These are phyloP conservation scores for Neltuma alba DNA, from an alignment of 306 rosid genomes.

Conservation along the genomic window DNA sequence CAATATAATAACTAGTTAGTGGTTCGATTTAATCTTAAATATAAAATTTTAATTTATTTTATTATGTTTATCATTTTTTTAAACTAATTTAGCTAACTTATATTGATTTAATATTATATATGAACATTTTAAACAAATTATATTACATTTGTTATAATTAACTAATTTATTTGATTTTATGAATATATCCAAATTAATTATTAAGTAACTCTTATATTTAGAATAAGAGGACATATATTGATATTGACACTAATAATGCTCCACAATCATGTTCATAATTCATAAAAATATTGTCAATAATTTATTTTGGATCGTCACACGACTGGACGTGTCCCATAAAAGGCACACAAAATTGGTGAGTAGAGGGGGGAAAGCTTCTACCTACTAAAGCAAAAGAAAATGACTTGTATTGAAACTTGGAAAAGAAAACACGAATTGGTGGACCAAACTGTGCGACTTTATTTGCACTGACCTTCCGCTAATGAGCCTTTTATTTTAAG, in stretches of 20 bases:
- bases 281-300: neutral
- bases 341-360: neutral
- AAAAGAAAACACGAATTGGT: neutral
- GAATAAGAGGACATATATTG: too few relatives aligned
- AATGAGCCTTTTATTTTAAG: neutral
- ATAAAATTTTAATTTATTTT: too few relatives aligned
- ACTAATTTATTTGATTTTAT: too few relatives aligned
- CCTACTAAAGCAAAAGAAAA: conserved; percentile 30
- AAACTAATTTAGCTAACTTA: too few relatives aligned
- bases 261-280: neutral
- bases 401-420: conserved; percentile 9
- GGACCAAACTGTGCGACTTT: conserved; percentile 7
- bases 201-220: too few relatives aligned
- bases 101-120: too few relatives aligned
- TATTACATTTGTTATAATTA: too few relatives aligned
- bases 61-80: too few relatives aligned
- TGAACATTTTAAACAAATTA: too few relatives aligned
- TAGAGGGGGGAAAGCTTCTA: neutral
- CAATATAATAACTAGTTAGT: too few relatives aligned
- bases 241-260: neutral
- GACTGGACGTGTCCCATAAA: conserved; percentile 12
- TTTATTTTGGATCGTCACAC: neutral
- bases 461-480: neutral
- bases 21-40: too few relatives aligned
- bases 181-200: too few relatives aligned